These are phyloP conservation scores for Solanum tarijense DNA, from an alignment of 257 asterid genomes.

Conservation along the genomic window DNA sequence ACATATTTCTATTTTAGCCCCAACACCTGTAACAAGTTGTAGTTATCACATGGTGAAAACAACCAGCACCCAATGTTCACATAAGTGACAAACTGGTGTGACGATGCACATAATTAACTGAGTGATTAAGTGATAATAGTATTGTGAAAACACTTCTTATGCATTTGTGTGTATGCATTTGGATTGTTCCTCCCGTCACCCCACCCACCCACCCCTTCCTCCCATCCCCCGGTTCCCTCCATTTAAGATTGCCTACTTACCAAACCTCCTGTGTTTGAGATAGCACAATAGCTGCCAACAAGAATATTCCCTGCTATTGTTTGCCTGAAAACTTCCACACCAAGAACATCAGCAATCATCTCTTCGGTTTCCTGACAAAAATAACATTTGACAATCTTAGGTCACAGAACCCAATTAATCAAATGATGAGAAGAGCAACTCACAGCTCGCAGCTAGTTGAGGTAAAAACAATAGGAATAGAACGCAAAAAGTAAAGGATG, in stretches of 20 bases:
- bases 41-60: neutral
- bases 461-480: neutral
- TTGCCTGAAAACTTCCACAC: slow-evolving; percentile 88
- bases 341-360: slow-evolving; percentile 81
- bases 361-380: slow-evolving; percentile 79
- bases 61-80: neutral
- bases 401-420: neutral
- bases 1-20: neutral
- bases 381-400: neutral
- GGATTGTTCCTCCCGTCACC: neutral
- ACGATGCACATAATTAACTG: neutral
- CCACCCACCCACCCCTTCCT: neutral
- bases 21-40: neutral
- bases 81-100: neutral
- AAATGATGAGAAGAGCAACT: neutral
- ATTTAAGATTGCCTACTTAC: slow-evolving; percentile 25
- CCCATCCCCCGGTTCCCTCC: neutral
- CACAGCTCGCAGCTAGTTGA: neutral
- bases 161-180: neutral
- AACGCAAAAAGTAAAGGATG: neutral
- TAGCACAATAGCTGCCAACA: slow-evolving; percentile 73
- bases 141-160: neutral
- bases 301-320: slow-evolving; percentile 80
- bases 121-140: neutral
- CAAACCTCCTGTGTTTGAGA: slow-evolving; percentile 89